Evolutionary conservation across 192 early-diverging fungal species (phyloP), one percentile per base, ranked within the genome.

Genomic region (Spizellomyces sp.): DNA sequence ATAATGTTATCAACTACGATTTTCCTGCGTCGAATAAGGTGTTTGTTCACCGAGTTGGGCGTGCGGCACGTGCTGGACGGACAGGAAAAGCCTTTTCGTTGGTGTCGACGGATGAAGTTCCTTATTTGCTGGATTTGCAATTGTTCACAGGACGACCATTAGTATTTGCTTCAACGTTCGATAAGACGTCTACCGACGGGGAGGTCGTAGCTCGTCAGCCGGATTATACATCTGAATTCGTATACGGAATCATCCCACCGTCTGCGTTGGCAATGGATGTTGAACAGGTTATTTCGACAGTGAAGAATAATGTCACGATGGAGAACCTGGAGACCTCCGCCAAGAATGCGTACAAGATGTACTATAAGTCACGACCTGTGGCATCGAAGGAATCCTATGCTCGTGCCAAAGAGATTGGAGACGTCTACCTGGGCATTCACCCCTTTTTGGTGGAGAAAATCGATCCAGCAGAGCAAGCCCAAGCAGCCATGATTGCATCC

Each of bases 1-100:
- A 96, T 75, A 94, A 98, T 74, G 97, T 99, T 50, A 85, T 99
- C 82, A 98, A 99, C 79, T 97, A 94, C 71, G 93, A 98, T 64
- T 99, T 98, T 80, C 89, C 95, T 9, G 89, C 92, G 47, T 87
- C 90, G 22, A 88, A 91, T 75, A 99, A 99, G 74, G 90, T 96
- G 9, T 96, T 99, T 87, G 87, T 99, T 45, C 97, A 99, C 83
- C 89, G 97, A 67, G 95, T 96, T 14, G 98, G 98, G 61, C 90
- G 98, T 85, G 91, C 92, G 10, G 98, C 94, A 14, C 90, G 98
- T 84, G 98, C 98, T 5, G 98, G 98, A 41, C 86, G 91, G 47
- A 86, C 87, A 27, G 98, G 98, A 62, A 93, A 91, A 90, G 94
- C 97, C 0, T 98, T 90, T 71, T 94, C 93, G 5, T 79, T 99